Base-by-base conservation (phyloP, 768 basidiomycete genomes). In the Pisolithus tinctorius region DNA sequence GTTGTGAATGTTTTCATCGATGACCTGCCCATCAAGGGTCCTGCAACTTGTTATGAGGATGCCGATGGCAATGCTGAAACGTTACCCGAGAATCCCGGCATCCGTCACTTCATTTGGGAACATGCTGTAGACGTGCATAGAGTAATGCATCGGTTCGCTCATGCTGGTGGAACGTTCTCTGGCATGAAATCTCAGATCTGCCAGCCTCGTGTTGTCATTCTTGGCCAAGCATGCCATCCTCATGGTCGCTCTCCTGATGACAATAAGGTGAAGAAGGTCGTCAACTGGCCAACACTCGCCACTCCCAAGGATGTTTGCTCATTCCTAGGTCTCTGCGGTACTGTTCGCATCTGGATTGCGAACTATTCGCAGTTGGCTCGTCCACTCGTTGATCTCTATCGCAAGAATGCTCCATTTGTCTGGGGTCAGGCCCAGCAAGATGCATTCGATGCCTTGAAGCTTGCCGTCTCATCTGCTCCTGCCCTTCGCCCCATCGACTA, bases 191-290 rank as follows among this genome's bases (percentile, higher is more conserved):
- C 67, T 0, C 27, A 59, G 0, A 42, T 77, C 0, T 66, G 66
- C 5, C 16, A 55, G 0, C 60, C 58, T 0, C 58, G 66, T 38
- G 54, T 66, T 0, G 53, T 58, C 0, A 62, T 76, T 1, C 48
- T 79, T 0, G 72, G 74, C 0, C 71, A 78, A 47, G 45, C 0
- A 75, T 72, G 49, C 73, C 67, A 0, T 64, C 59, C 9, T 59
- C 70, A 17, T 74, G 70, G 0, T 55, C 60, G 0, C 26, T 67
- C 0, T 68, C 70, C 0, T 34, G 64, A 73, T 4, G 47, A 63
- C 4, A 41, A 37, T 0, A 60, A 56, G 4, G 54, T 60, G 1
- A 60, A 49, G 4, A 71, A 70, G 25, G 64, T 74, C 7, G 0
- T 46, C 0, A 55, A 67, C 37, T 73, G 71, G 71, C 66, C 62